These are phyloP conservation scores for Cystoisospora suis DNA, from an alignment of 169 alveolate genomes.

Conservation along the genomic window DNA sequence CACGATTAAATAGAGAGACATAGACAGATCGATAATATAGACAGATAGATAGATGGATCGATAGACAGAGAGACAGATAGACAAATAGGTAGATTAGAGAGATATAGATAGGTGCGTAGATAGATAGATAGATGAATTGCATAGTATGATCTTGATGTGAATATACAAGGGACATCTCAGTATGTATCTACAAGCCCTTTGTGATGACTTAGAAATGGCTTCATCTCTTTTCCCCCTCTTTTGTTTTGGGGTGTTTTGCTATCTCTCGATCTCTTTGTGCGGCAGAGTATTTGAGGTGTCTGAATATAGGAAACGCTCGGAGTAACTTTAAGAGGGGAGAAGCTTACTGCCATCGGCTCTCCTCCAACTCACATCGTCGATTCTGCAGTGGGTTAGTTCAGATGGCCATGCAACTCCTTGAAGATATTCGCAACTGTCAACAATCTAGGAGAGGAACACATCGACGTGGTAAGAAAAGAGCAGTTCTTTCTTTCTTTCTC, in stretches of 20 bases:
- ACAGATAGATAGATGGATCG: too few relatives aligned
- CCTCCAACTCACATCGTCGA: background rate
- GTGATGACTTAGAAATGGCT: too few relatives aligned
- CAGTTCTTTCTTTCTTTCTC: too few relatives aligned
- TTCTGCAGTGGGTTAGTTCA: background rate
- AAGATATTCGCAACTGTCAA: background rate
- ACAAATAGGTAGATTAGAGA: background rate
- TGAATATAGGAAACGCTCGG: slow-evolving; percentile 16
- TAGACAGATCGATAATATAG: too few relatives aligned
- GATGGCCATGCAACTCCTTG: slow-evolving; percentile 10
- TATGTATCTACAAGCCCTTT: too few relatives aligned
- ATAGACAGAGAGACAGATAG: too few relatives aligned
- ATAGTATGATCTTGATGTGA: background rate
- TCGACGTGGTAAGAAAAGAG: background rate
- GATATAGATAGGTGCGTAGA: too few relatives aligned
- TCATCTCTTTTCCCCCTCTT: too few relatives aligned
- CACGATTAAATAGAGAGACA: too few relatives aligned
- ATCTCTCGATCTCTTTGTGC: background rate
- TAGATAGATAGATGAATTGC: too few relatives aligned
- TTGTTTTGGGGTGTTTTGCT: background rate
- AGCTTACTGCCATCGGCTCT: background rate
- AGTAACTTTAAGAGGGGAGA: slow-evolving; percentile 2
- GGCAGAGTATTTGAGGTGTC: slow-evolving; percentile 1
- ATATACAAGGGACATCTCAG: too few relatives aligned
- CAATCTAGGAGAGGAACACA: background rate